phyloP scores from a whole-genome alignment of 352 stramenopile genomes.

The Achlya hypogyna region DNA sequence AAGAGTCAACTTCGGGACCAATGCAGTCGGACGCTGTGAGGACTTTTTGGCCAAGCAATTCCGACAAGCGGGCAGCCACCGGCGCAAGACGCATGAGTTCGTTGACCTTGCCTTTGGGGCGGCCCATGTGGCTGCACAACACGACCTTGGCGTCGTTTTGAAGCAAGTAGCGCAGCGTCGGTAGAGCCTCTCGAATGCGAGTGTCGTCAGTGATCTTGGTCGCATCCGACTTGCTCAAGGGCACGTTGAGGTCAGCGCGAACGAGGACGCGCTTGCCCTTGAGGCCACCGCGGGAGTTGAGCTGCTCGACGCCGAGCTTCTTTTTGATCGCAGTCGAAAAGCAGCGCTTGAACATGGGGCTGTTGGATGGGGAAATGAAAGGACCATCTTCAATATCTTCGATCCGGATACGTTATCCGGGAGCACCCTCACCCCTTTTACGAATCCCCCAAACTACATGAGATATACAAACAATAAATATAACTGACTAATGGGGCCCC shows the following conservation, averaged over 20 bases:
- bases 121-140: conserved; percentile 95
- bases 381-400: neutral
- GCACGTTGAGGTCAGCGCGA: conserved; percentile 98
- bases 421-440: too few relatives aligned
- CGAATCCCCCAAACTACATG: too few relatives aligned
- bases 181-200: conserved; percentile 92
- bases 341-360: conserved; percentile 19
- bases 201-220: conserved; percentile 93
- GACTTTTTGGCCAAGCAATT: conserved; percentile 88
- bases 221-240: conserved; percentile 88
- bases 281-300: conserved; percentile 55
- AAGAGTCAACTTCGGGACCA: conserved; percentile 78
- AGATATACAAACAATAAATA: neutral
- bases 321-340: conserved; percentile 20
- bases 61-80: conserved; percentile 87
- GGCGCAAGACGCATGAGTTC: conserved; percentile 80
- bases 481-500: too few relatives aligned
- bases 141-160: conserved; percentile 93
- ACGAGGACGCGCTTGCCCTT: conserved; percentile 96
- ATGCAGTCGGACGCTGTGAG: conserved; percentile 94
- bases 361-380: neutral
- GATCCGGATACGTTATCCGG: neutral
- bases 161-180: conserved; percentile 90
- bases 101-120: conserved; percentile 89
- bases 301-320: conserved; percentile 64